A percentile compares a stretch with the other conserved stretches of the same genome.
phyloP scores from a whole-genome alignment of 805 yeast genomes.

The Metschnikowia peoriensis region DNA sequence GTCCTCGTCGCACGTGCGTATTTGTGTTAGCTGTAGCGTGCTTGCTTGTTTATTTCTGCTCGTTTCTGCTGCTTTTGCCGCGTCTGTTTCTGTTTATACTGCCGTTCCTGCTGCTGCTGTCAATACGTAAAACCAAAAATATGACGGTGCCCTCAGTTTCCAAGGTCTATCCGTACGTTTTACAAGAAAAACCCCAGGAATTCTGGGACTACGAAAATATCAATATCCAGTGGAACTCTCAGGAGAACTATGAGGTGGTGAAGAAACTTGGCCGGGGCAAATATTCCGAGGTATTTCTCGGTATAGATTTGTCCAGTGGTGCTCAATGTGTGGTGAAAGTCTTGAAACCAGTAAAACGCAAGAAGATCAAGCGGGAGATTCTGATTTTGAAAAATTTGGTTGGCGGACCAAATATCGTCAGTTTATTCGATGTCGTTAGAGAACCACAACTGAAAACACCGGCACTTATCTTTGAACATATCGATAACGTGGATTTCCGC shows the following conservation, averaged over 20 bases:
- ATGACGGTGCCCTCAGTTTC: conserved; percentile 52
- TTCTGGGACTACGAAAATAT: conserved; percentile 81
- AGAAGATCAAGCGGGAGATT: conserved; percentile 89
- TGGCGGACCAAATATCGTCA: conserved; percentile 79
- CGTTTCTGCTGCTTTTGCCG: neutral
- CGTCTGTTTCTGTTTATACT: neutral
- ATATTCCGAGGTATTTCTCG: conserved; percentile 91
- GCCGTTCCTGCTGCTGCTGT: neutral
- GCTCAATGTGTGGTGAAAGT: conserved; percentile 82
- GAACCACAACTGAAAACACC: conserved; percentile 86
- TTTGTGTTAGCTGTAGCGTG: conserved; percentile 1
- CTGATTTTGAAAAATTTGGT: conserved; percentile 81
- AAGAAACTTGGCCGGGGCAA: conserved; percentile 89
- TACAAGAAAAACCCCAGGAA: conserved; percentile 67
- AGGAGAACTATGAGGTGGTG: conserved; percentile 79
- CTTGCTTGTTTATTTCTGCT: conserved; percentile 1
- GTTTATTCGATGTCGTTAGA: conserved; percentile 77
- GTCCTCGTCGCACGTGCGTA: conserved; percentile 3
- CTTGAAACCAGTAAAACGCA: conserved; percentile 87
- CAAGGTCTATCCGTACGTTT: conserved; percentile 78
- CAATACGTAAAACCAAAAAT: neutral
- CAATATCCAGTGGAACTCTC: conserved; percentile 79
- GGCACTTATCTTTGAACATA: conserved; percentile 80
- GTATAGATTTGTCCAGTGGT: conserved; percentile 61
- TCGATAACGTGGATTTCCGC: conserved; percentile 83